Conservation (phyloP, 305 asterid species). For the Withania somnifera region DNA sequence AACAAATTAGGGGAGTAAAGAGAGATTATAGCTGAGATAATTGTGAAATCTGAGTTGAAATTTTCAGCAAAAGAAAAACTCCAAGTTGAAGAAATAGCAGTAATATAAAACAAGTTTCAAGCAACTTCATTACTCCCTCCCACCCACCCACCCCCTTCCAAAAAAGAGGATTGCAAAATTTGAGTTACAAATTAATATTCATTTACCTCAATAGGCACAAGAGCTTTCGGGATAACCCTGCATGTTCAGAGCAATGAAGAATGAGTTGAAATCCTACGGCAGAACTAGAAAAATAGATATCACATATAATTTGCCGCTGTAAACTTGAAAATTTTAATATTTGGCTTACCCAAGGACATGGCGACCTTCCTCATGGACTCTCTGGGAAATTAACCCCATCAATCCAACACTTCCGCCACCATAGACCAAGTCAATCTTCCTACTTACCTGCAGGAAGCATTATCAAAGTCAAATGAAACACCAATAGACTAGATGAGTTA, state of each 20-base stretch:
- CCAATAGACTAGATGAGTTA: background rate
- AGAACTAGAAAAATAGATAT: background rate
- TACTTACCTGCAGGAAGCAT: conserved; percentile 51
- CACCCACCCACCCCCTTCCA: background rate
- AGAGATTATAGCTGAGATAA: background rate
- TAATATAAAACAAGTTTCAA: background rate
- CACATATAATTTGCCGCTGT: background rate
- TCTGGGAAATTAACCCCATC: conserved; percentile 84
- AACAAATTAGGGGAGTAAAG: background rate
- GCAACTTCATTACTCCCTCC: background rate
- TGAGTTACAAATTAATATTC: background rate
- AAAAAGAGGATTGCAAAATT: background rate
- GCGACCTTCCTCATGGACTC: conserved; percentile 85
- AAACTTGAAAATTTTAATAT: background rate
- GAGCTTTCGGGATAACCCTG: conserved; percentile 98
- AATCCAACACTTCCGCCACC: conserved; percentile 99
- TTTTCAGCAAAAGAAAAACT: background rate
- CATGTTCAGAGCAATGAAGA: conserved; percentile 26
- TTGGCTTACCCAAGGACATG: conserved; percentile 87
- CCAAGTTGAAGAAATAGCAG: background rate
- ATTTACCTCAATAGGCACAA: conserved; percentile 87
- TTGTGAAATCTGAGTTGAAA: too few relatives aligned
- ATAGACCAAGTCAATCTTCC: conserved; percentile 86
- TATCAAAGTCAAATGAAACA: background rate
- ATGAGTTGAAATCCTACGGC: background rate